phyloP scores from a whole-genome alignment of 1,139 yeast species.

The Yamadazyma dendronema region DNA sequence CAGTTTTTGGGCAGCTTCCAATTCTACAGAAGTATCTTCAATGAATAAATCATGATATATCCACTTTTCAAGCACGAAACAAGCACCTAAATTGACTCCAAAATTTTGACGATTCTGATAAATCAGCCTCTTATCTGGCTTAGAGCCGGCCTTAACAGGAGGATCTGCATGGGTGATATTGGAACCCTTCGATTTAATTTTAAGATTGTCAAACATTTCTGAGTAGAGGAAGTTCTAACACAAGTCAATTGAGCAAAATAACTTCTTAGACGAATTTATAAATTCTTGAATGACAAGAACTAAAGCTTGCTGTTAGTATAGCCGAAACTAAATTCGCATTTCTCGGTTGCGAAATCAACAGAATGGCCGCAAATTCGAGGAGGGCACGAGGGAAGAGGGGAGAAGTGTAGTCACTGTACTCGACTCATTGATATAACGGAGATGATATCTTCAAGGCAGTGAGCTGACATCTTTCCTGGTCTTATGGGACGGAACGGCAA shows the following conservation, averaged over 20 bases:
- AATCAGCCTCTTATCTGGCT: slow-evolving; percentile 51
- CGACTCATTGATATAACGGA: too few species aligned
- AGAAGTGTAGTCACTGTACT: too few species aligned
- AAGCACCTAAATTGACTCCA: slow-evolving; percentile 86
- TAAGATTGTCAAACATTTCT: slow-evolving; percentile 40
- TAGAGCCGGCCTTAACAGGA: slow-evolving; percentile 27
- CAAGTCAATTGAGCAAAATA: too few species aligned
- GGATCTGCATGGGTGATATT: slow-evolving; percentile 27
- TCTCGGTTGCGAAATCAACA: neutral
- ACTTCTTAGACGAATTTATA: neutral
- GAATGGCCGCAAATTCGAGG: neutral
- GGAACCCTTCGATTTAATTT: slow-evolving; percentile 37
- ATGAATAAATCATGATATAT: slow-evolving; percentile 61
- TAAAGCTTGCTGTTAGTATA: slow-evolving; percentile 1
- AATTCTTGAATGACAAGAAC: neutral
- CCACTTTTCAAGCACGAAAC: slow-evolving; percentile 79
- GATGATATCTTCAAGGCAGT: too few species aligned
- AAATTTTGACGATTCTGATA: slow-evolving; percentile 66
- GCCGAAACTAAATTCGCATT: neutral
- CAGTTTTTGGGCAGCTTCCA: slow-evolving; percentile 61
- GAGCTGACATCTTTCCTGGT: too few species aligned
- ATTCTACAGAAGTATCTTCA: slow-evolving; percentile 58
- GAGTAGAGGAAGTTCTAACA: too few species aligned
- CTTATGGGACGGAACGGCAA: too few species aligned
- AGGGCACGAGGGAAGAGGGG: neutral